Conservation (phyloP, 164 flowering plant species). For the Nelumbo lutea region DNA sequence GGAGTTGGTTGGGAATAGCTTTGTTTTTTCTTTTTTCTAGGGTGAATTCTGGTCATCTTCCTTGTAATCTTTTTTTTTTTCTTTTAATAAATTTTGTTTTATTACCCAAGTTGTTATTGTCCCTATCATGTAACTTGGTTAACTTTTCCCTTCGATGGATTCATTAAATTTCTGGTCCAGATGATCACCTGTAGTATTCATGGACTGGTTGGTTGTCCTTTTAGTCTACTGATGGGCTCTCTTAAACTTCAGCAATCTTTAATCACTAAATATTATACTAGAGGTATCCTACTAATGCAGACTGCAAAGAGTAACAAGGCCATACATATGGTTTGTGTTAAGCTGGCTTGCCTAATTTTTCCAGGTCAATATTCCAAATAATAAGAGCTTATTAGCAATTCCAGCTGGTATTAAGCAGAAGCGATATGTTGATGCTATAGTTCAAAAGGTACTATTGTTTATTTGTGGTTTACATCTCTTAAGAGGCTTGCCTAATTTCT, state of each 20-base stretch:
- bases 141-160: background rate
- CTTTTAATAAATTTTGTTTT: too few species aligned
- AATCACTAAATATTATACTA: background rate
- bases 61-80: too few species aligned
- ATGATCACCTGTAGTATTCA: too few species aligned
- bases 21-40: too few species aligned
- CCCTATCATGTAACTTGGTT: too few species aligned
- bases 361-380: conserved; percentile 28
- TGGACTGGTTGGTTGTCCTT: background rate
- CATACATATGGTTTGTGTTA: conserved; percentile 4
- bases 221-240: background rate
- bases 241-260: background rate
- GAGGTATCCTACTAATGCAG: background rate
- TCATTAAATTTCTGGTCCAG: background rate
- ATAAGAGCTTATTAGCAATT: conserved; percentile 55
- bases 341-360: conserved; percentile 3
- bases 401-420: conserved; percentile 67
- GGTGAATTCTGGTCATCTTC: too few species aligned
- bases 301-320: background rate
- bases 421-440: conserved; percentile 51
- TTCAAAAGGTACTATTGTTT: conserved; percentile 45
- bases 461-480: background rate
- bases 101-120: too few species aligned
- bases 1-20: too few species aligned
- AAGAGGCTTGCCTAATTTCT: conserved; percentile 29